These are phyloP conservation scores for Brettanomyces bruxellensis DNA, from an alignment of 805 yeast species.

Conservation along the genomic window DNA sequence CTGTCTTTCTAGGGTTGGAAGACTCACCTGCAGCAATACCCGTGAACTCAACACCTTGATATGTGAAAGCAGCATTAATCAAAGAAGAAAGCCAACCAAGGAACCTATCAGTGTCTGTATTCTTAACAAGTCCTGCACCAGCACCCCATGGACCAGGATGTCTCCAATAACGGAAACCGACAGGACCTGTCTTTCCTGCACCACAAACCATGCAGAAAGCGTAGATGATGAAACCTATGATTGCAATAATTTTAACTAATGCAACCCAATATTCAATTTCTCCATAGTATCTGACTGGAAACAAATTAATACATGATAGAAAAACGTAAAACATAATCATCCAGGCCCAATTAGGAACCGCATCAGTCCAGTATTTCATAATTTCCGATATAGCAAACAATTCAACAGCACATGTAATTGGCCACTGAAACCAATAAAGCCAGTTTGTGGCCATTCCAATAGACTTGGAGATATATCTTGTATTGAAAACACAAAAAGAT, in stretches of 20 bases:
- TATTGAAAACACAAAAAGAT: slow-evolving; percentile 60
- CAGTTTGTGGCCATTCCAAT: slow-evolving; percentile 65
- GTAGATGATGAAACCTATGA: slow-evolving; percentile 57
- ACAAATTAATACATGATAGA: slow-evolving; percentile 42
- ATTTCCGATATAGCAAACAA: slow-evolving; percentile 61
- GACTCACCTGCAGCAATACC: slow-evolving; percentile 72
- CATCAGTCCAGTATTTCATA: slow-evolving; percentile 54
- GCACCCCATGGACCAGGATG: slow-evolving; percentile 63
- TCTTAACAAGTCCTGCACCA: slow-evolving; percentile 44
- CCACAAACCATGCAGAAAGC: slow-evolving; percentile 67
- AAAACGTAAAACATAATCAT: slow-evolving; percentile 55
- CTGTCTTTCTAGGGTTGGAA: slow-evolving; percentile 54
- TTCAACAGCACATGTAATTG: slow-evolving; percentile 65
- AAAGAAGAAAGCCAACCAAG: slow-evolving; percentile 62
- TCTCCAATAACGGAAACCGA: slow-evolving; percentile 75
- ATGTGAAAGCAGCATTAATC: slow-evolving; percentile 68
- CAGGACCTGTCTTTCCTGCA: slow-evolving; percentile 57
- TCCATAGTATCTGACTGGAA: slow-evolving; percentile 64
- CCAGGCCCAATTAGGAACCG: slow-evolving; percentile 67
- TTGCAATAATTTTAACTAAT: slow-evolving; percentile 52
- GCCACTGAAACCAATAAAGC: slow-evolving; percentile 71
- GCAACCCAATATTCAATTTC: slow-evolving; percentile 72
- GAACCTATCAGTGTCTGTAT: slow-evolving; percentile 45
- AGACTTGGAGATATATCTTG: slow-evolving; percentile 58
- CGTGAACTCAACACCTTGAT: slow-evolving; percentile 67